A percentile compares a stretch with the other conserved stretches of the same genome.
Evolutionary conservation across 495 filamentous ascomycete genomes (phyloP).

Genomic region (Aspergillus olivimuriae): DNA sequence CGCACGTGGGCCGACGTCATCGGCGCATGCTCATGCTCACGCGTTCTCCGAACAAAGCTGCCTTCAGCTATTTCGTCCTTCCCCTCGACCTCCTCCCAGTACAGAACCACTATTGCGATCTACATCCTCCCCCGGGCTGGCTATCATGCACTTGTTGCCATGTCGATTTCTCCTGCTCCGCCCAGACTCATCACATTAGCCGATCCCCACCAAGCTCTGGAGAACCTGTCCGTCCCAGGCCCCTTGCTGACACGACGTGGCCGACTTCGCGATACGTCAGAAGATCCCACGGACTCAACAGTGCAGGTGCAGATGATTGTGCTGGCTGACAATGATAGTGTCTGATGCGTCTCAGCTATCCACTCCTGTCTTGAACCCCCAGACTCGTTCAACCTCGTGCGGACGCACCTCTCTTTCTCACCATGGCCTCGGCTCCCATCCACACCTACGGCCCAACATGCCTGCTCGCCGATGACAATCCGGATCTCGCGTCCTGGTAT

Average conservation of each 20-base stretch:
- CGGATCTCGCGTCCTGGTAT: constrained; percentile 27
- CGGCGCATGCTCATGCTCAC: too few relatives aligned
- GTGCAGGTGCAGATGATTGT: too few relatives aligned
- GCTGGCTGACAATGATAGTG: neutral
- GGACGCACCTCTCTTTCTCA: neutral
- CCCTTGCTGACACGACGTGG: constrained; percentile 16
- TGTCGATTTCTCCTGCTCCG: neutral
- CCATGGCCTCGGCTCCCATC: constrained; percentile 38
- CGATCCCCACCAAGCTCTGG: neutral
- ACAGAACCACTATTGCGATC: too few relatives aligned
- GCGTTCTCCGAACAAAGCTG: too few relatives aligned
- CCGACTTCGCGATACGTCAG: neutral
- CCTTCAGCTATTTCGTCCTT: too few relatives aligned
- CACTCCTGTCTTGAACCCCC: neutral
- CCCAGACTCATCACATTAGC: neutral
- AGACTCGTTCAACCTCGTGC: neutral
- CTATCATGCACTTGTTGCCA: neutral
- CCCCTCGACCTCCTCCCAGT: too few relatives aligned
- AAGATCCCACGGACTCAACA: neutral
- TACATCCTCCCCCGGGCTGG: neutral
- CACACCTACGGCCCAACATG: constrained; percentile 53
- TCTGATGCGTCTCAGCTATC: neutral
- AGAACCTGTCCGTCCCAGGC: constrained; percentile 2
- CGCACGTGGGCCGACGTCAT: constrained; percentile 42
- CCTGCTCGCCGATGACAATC: constrained; percentile 36